phyloP scores from a whole-genome alignment of 140 eudicot species.

The Oenanthe javanica region DNA sequence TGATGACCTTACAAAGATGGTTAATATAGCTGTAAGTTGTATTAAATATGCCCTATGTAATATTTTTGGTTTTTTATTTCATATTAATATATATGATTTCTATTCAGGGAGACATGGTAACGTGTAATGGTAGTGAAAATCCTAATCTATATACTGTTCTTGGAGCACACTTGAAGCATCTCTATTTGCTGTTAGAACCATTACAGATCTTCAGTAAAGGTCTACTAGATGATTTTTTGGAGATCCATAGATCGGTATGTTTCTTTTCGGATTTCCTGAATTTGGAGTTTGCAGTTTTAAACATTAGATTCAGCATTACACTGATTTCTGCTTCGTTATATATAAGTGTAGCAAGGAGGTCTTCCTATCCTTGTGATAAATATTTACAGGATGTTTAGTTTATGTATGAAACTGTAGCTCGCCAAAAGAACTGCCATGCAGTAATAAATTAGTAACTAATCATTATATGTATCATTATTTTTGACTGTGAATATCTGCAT shows the following conservation, averaged over 20 bases:
- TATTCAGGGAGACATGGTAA: constrained; percentile 49
- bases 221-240: constrained; percentile 70
- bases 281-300: neutral
- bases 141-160: constrained; percentile 17
- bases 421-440: neutral
- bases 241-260: constrained; percentile 67
- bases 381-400: neutral
- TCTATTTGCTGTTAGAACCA: constrained; percentile 42
- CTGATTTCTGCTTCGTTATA: neutral
- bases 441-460: no score
- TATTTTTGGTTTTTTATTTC: neutral
- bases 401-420: neutral
- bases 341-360: neutral
- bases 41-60: neutral
- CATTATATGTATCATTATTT: neutral
- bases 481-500: neutral
- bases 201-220: constrained; percentile 47
- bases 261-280: neutral
- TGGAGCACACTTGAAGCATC: constrained; percentile 44
- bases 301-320: neutral
- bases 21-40: constrained; percentile 55
- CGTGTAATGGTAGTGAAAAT: constrained; percentile 24
- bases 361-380: neutral
- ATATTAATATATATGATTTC: constrained; percentile 8
- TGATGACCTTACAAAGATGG: constrained; percentile 37